Conservation (phyloP, 305 asterid species). For the Fraxinus xanthoxyloides region DNA sequence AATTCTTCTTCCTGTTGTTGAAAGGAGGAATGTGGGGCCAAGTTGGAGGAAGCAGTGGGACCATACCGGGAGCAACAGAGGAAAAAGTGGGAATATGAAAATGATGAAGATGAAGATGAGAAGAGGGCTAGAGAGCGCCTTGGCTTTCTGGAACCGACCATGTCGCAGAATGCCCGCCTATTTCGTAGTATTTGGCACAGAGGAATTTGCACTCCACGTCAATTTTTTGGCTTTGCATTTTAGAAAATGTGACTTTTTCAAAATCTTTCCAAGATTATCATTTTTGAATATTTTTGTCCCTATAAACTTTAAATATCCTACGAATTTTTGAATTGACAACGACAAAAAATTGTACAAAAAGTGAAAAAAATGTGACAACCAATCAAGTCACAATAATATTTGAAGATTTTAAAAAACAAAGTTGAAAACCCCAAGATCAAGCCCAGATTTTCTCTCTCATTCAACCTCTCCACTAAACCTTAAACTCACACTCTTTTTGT, state of each 20-base stretch:
- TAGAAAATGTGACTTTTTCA: background rate
- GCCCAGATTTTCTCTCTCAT: too few species aligned
- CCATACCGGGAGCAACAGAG: slow-evolving; percentile 23
- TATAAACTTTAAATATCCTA: too few species aligned
- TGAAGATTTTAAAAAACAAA: too few species aligned
- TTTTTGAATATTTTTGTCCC: too few species aligned
- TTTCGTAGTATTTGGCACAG: background rate
- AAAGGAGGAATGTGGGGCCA: slow-evolving; percentile 32
- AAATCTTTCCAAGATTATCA: too few species aligned
- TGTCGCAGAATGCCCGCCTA: slow-evolving; percentile 46
- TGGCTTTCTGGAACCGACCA: slow-evolving; percentile 39
- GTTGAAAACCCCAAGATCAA: too few species aligned
- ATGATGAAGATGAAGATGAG: slow-evolving; percentile 18
- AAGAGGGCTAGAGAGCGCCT: slow-evolving; percentile 20
- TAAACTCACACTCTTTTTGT: too few species aligned
- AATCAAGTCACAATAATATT: too few species aligned
- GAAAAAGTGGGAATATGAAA: background rate
- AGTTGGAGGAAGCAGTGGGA: slow-evolving; percentile 23
- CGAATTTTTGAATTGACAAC: too few species aligned
- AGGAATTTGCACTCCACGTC: background rate
- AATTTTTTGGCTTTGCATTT: background rate
- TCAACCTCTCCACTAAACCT: too few species aligned
- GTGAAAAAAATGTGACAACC: too few species aligned
- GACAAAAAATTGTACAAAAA: too few species aligned
- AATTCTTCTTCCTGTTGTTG: slow-evolving; percentile 15